A percentile compares a stretch with the other conserved stretches of the same genome.
These are phyloP conservation scores for Batrachochytrium dendrobatidis DNA, from an alignment of 371 early-diverging fungal species.

Conservation along the genomic window DNA sequence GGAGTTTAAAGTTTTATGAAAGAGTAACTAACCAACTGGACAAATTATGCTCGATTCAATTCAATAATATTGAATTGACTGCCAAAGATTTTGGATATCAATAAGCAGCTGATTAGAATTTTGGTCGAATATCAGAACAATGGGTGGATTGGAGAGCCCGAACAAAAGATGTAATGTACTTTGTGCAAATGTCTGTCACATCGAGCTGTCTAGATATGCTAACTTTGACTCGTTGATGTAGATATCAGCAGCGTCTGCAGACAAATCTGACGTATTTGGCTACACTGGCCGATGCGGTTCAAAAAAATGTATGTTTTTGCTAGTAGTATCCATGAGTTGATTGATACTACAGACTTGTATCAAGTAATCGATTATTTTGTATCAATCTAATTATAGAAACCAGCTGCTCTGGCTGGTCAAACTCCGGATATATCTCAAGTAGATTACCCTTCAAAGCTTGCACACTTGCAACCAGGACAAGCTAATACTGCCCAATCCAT, in stretches of 20 bases:
- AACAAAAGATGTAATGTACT: constrained; percentile 22
- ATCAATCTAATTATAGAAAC: neutral
- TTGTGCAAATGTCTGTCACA: no score
- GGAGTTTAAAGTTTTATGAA: no score
- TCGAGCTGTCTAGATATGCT: neutral
- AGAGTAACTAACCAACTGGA: no score
- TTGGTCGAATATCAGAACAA: constrained; percentile 52
- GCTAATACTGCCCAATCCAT: no score
- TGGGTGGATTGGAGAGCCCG: constrained; percentile 48
- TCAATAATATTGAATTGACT: no score
- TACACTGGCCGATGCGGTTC: constrained; percentile 42
- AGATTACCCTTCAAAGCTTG: neutral
- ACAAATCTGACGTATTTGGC: constrained; percentile 50
- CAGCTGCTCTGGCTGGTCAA: neutral
- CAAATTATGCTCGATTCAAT: no score
- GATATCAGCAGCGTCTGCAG: constrained; percentile 48
- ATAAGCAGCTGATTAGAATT: constrained; percentile 45
- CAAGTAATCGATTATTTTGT: neutral
- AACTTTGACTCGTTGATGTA: constrained; percentile 1
- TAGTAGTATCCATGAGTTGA: neutral
- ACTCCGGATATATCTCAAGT: neutral
- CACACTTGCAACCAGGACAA: neutral
- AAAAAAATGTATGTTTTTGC: constrained; percentile 15
- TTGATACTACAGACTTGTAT: neutral
- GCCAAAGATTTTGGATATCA: constrained; percentile 39